Conservation (phyloP, 75 land plant species). For the Selaginella tamariscina region DNA sequence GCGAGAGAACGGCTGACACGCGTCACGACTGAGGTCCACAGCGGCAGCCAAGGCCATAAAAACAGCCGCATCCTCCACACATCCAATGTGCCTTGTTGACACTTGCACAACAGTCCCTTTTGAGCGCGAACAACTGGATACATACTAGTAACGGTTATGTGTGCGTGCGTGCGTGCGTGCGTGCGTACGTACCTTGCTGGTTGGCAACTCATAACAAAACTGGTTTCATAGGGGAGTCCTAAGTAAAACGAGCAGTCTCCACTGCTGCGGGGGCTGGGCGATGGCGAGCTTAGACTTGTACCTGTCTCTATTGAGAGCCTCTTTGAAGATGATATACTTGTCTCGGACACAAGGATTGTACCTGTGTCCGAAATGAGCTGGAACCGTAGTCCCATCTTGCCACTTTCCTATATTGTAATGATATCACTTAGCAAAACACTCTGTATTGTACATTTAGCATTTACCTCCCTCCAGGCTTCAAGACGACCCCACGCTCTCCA, state of each 20-base stretch:
- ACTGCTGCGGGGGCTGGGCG: constrained; percentile 35
- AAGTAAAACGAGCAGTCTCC: constrained; percentile 31
- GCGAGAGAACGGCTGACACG: constrained; percentile 64
- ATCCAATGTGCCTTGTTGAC: constrained; percentile 54
- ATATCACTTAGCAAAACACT: too few relatives aligned
- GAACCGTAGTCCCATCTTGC: constrained; percentile 58
- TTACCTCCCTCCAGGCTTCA: constrained; percentile 89
- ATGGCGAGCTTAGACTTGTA: constrained; percentile 23
- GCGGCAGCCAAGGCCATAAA: constrained; percentile 94
- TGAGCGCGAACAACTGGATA: too few relatives aligned
- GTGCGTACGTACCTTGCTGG: constrained; percentile 43
- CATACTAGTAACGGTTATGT: too few relatives aligned
- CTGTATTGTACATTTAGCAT: too few relatives aligned
- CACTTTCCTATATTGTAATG: too few relatives aligned
- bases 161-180: too few relatives aligned
- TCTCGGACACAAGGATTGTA: constrained; percentile 51
- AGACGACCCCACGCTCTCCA: constrained; percentile 94
- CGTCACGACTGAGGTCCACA: constrained; percentile 78
- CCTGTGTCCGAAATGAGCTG: constrained; percentile 50
- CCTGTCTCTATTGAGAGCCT: constrained; percentile 64
- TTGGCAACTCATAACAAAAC: constrained; percentile 61
- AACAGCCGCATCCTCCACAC: constrained; percentile 79
- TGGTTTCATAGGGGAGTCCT: constrained; percentile 22
- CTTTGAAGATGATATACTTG: constrained; percentile 26
- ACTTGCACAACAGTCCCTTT: constrained; percentile 64